Percentiles rank a stretch among this genome's conserved stretches.
Conservation (phyloP, 1,284 basidiomycete species). For the Cerrena zonata region DNA sequence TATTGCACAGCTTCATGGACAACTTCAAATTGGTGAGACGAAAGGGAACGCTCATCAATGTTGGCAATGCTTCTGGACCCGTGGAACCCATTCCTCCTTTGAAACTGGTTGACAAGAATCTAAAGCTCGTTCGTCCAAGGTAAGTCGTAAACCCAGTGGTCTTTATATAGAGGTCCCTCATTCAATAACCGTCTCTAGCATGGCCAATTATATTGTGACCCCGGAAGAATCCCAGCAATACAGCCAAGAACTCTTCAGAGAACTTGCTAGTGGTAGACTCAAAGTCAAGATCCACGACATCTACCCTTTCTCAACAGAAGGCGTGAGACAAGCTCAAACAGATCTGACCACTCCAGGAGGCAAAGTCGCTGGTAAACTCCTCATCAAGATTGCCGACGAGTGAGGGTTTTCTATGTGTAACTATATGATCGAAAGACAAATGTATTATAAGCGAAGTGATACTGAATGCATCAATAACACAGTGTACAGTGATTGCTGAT, state of each 20-base stretch:
- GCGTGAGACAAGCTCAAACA: constrained; percentile 69
- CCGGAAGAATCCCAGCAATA: constrained; percentile 69
- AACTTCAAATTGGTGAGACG: constrained; percentile 77
- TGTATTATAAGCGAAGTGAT: no score
- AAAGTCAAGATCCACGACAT: constrained; percentile 72
- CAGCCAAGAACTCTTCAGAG: constrained; percentile 59
- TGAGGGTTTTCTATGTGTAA: no score
- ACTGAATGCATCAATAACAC: no score
- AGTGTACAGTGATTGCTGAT: no score
- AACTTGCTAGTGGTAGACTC: constrained; percentile 57
- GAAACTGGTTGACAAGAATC: constrained; percentile 76
- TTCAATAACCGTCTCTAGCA: constrained; percentile 29
- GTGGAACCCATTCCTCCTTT: constrained; percentile 69
- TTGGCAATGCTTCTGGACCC: constrained; percentile 87
- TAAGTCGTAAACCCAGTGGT: constrained; percentile 32
- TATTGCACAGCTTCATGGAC: constrained; percentile 59
- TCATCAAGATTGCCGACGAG: constrained; percentile 52
- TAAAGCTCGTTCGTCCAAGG: constrained; percentile 75
- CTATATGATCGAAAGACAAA: no score
- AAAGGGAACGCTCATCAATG: constrained; percentile 81
- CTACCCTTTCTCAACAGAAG: constrained; percentile 82
- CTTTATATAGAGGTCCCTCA: not conserved
- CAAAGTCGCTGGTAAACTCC: constrained; percentile 76
- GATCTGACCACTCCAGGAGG: constrained; percentile 66
- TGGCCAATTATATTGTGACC: constrained; percentile 66